Evolutionary conservation across 352 stramenopile genomes (phyloP), one percentile per base, ranked within the genome.

Genomic region (Globisporangium solare): DNA sequence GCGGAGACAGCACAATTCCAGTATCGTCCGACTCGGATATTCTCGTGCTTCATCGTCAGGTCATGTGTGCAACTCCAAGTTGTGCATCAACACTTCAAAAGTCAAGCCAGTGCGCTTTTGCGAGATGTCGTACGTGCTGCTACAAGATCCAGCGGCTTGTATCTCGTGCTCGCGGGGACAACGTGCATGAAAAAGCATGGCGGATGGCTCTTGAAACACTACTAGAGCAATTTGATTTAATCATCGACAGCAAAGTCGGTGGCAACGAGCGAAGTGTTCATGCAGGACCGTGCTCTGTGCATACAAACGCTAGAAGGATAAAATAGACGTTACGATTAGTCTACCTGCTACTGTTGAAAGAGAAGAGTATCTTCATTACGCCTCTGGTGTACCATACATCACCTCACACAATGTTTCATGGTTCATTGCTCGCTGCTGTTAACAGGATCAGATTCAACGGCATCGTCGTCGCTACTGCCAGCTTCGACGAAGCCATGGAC

Each of bases 131-230:
- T 27, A 85, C 67, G 39, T 90, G 80, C 59, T 90, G 80, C 58
- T 90, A 90, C 43, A 68, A 70, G 20, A 70, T 87, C 46, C 80
- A 90, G 54, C 67, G 77, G 11, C 62, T 88, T 5, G 35, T 76
- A 2, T 21, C 27, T 1, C 68, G 71, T 1, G 58, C 56, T 13
- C 27, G 7, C 27, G 60, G 47, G 14, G 17, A 47, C 0, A 18
- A 56, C 8, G 39, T 59, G 2, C 64, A 75, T 32, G 51, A 22
- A 4, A 63, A 58, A 13, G 66, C 70, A 6, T 39, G 52, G 39
- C 20, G 52, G n/a, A 58, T 22, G 11, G 63, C 63, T 8, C 0
- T 47, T 4, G 32, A 53, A 7, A 32, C 47, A 14, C 54, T 60
- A 0, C 20, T 17, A 21, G 21, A 47, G 14, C 31, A 60, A 6